Evolutionary conservation across 257 asterid genomes (phyloP).

Genomic region (Nyctanthes arbortristis): DNA sequence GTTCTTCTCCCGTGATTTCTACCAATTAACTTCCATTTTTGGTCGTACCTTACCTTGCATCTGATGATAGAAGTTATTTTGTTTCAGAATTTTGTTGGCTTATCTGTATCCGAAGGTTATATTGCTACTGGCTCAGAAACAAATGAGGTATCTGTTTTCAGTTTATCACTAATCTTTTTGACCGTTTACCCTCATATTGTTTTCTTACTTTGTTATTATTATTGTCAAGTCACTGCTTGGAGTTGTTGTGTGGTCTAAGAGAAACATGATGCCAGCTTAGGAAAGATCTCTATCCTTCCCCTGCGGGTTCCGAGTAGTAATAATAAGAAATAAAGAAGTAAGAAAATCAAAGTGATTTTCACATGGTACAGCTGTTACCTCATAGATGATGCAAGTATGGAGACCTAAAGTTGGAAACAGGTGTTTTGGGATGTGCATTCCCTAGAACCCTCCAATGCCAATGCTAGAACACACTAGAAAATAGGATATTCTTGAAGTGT

Average conservation of each 20-base stretch:
- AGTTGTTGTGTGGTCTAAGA: background rate
- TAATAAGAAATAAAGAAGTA: no score
- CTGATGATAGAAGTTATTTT: constrained; percentile 24
- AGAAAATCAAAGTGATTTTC: no score
- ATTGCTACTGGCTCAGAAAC: constrained; percentile 98
- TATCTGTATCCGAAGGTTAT: constrained; percentile 91
- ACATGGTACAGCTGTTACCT: no score
- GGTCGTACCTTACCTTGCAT: constrained; percentile 7
- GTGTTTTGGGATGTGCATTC: no score
- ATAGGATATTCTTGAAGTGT: no score
- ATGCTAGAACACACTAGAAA: no score
- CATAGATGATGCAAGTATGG: no score
- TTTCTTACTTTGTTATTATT: background rate
- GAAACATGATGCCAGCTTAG: no score
- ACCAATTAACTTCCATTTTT: background rate
- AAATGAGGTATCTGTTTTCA: constrained; percentile 65
- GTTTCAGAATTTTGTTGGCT: constrained; percentile 93
- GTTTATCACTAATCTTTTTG: background rate
- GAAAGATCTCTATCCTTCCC: no score
- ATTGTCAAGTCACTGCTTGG: background rate
- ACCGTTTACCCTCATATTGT: background rate
- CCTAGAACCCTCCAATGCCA: no score
- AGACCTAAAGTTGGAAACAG: no score
- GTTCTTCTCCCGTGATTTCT: background rate
- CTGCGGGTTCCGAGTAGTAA: no score